Conservation (phyloP, 164 flowering plant species). For the Euptelea pleiosperma region DNA sequence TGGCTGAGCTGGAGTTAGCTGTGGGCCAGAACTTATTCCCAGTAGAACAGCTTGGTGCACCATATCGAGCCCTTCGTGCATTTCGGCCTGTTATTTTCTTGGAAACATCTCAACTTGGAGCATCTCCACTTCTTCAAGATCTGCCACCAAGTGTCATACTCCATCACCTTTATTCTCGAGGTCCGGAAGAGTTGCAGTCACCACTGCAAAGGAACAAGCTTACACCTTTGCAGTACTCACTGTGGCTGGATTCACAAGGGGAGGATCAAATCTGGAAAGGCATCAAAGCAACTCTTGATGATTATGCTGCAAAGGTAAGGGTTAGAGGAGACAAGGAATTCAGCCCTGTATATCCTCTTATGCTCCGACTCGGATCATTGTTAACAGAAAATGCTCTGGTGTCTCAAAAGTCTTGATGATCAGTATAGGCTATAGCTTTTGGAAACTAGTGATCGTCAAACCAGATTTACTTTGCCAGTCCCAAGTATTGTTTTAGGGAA, state of each 20-base stretch:
- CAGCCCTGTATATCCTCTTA: conserved; percentile 85
- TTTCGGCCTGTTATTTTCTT: conserved; percentile 88
- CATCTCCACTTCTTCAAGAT: conserved; percentile 88
- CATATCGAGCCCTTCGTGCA: conserved; percentile 91
- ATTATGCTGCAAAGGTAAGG: conserved; percentile 76
- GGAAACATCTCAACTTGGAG: conserved; percentile 75
- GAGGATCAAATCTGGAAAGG: conserved; percentile 98
- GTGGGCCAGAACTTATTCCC: conserved; percentile 92
- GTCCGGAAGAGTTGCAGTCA: conserved; percentile 84
- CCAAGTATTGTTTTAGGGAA: not conserved
- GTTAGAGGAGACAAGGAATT: conserved; percentile 96
- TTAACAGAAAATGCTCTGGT: conserved; percentile 42
- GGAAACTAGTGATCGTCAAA: not conserved
- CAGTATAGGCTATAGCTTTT: too few relatives aligned
- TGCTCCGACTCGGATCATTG: conserved; percentile 76
- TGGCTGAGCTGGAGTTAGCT: conserved; percentile 93
- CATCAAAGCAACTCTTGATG: conserved; percentile 90
- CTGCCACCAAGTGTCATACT: conserved; percentile 79
- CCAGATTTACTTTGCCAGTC: not conserved
- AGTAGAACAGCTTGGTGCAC: conserved; percentile 89
- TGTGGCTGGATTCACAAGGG: conserved; percentile 92
- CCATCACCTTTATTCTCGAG: conserved; percentile 91
- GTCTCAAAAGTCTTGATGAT: conserved; percentile 10
- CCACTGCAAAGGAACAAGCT: conserved; percentile 85
- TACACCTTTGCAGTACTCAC: conserved; percentile 76